A percentile compares a stretch with the other conserved stretches of the same genome.
Evolutionary conservation across 495 filamentous ascomycete genomes (phyloP).

Genomic region (Trichoderma virens): DNA sequence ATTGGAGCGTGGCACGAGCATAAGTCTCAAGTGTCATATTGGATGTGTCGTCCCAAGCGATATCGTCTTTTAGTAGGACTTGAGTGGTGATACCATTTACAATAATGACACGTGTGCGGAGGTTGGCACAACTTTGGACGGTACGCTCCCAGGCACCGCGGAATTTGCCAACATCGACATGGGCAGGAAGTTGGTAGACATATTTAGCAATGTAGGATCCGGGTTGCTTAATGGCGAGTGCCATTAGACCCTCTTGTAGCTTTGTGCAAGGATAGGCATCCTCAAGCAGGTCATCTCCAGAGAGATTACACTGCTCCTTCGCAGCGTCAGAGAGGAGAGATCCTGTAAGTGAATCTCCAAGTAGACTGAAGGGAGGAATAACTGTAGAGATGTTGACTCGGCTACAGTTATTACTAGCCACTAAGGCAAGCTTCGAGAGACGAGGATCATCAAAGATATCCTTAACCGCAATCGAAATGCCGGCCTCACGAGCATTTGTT

Average conservation of each 20-base stretch:
- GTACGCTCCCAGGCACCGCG: constrained; percentile 43
- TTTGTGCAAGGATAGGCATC: constrained; percentile 56
- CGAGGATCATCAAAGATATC: constrained; percentile 31
- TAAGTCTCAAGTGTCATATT: background rate
- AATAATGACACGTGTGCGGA: constrained; percentile 57
- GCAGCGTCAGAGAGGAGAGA: constrained; percentile 35
- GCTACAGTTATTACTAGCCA: constrained; percentile 2
- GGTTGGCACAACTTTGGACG: constrained; percentile 50
- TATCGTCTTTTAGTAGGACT: constrained; percentile 16
- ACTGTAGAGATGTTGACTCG: constrained; percentile 8
- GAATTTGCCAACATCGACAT: constrained; percentile 35
- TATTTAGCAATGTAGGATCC: constrained; percentile 35
- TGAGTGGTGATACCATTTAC: constrained; percentile 16
- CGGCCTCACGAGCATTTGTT: constrained; percentile 25
- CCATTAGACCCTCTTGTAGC: constrained; percentile 45
- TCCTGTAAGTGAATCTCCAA: constrained; percentile 23
- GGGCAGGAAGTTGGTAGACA: constrained; percentile 32
- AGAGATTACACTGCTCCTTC: constrained; percentile 34
- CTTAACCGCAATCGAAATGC: constrained; percentile 25
- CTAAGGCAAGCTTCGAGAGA: constrained; percentile 20
- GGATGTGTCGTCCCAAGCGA: constrained; percentile 13
- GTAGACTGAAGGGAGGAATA: constrained; percentile 38
- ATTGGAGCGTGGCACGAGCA: background rate
- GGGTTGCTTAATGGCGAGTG: constrained; percentile 31
- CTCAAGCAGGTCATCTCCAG: constrained; percentile 31